A percentile compares a stretch with the other conserved stretches of the same genome.
These are phyloP conservation scores for Hanseniaspora thailandica DNA, from an alignment of 805 yeast genomes.

Conservation along the genomic window DNA sequence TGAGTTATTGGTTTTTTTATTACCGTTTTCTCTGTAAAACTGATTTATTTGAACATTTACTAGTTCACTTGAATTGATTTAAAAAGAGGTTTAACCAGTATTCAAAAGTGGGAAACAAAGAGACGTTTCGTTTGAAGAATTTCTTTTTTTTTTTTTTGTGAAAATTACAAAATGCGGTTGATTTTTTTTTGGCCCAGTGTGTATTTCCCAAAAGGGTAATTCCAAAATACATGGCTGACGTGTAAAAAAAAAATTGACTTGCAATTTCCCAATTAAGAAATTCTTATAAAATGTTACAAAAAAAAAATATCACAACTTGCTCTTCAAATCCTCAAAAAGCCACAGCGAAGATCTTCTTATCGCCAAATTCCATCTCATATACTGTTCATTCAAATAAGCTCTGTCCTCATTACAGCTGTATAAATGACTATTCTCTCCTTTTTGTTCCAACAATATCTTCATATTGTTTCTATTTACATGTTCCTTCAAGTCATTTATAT, in stretches of 20 bases:
- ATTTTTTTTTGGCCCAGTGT: neutral
- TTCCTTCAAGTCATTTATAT: slow-evolving; percentile 67
- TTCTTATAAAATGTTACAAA: neutral
- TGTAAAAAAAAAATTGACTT: neutral
- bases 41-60: too few relatives aligned
- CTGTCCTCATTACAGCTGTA: slow-evolving; percentile 8
- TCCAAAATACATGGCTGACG: too few relatives aligned
- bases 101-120: too few relatives aligned
- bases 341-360: slow-evolving; percentile 72
- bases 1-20: neutral
- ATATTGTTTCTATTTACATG: slow-evolving; percentile 92
- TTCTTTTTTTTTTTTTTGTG: too few relatives aligned
- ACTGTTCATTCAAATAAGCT: slow-evolving; percentile 32
- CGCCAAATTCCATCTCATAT: slow-evolving; percentile 78
- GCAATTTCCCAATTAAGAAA: neutral
- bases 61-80: too few relatives aligned
- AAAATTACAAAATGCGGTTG: too few relatives aligned
- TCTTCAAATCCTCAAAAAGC: slow-evolving; percentile 32
- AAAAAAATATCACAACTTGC: neutral
- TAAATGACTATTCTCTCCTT: slow-evolving; percentile 41
- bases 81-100: too few relatives aligned
- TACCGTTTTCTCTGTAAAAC: neutral
- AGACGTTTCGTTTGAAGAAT: too few relatives aligned
- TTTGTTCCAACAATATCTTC: slow-evolving; percentile 34
- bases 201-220: neutral